Base-by-base conservation (phyloP, 495 filamentous ascomycete genomes). In the Pseudomonodictys pantanalensis region DNA sequence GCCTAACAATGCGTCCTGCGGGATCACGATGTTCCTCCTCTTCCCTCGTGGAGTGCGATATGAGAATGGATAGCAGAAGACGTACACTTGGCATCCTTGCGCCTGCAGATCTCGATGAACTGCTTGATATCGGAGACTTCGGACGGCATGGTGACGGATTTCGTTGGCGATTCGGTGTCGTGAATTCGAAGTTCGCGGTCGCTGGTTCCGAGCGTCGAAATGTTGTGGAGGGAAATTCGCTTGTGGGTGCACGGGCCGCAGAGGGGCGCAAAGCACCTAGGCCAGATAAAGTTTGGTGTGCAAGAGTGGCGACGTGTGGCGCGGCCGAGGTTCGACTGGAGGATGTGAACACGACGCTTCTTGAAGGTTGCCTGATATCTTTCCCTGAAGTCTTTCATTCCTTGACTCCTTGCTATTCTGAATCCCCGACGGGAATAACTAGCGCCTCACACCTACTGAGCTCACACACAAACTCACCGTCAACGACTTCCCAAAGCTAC, bases 71-170 rank as follows among this genome's bases (percentile, higher is more conserved):
- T 18, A 18, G 25, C 15, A 17, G 41, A n/a, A 41, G 20, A 75
- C 73, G 55, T 68, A 96, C 92, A 95, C 71, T 89, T 91, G 72
- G 95, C 93, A 83, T 99, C 93, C 79, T 93, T 93, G 72, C 93
- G 88, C 78, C 92, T 86, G 88, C 90, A 96, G 82, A 97, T 92
- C 89, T 99, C 95, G 79, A 99, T 95, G 87, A 99, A 99, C 82
- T 96, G 79, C 90, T 97, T 99, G 87, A 99, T 97, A 72, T 97
- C 95, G 72, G 86, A 88, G 77, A 97, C 86, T 91, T 97, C 92
- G 71, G 85, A 83, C 86, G 93, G 93, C 93, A 99, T 99, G 65
- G 50, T 84, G 81, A 74, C 66, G 69, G 70, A 24, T 10, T 53
- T 20, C 29, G 52, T 42, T 42, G 23, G 29, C 23, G 44, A 44